Evolutionary conservation across 768 basidiomycete genomes (phyloP), one percentile per base, ranked within the genome.

Genomic region (Mycena vitilis): DNA sequence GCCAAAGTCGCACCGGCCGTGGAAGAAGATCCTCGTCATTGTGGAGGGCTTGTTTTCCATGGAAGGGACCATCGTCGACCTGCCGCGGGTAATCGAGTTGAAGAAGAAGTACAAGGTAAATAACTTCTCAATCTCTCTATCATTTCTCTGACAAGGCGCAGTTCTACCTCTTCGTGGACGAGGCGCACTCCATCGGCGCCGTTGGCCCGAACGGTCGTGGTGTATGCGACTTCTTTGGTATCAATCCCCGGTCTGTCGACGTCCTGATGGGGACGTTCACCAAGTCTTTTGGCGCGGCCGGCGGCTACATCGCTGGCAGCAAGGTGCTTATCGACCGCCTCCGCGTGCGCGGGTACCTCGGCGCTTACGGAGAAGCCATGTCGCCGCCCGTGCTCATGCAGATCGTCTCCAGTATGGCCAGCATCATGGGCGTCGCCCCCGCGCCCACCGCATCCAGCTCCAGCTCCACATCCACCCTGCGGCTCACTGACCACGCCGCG

Each of bases 201-300:
- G 84, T 99, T 36, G 98, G 98, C 38, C 95, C 96, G 7, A 88
- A 93, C 73, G 98, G 98, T 8, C 95, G 98, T 44, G 98, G 98
- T 65, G 93, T 99, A 11, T 89, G 91, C 59, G 96, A 99, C 77
- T 99, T 97, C 82, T 99, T 97, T 78, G 88, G 88, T 55, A 82
- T 99, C 65, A 82, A 92, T 71, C 95, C 98, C 13, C 84, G 86
- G 4, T 84, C 85, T 10, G 87, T 99, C 70, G 98, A 99, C 76
- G 86, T 99, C 69, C 88, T 98, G 69, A 99, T 99, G 98, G 98
- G 98, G 56, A 99, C 98, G 0, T 98, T 99, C 79, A 99, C 97
- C 30, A 95, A 95, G 78, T 95, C 94, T 0, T 96, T 96, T 74
- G 95, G 95, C 62, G 93, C 95, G 0, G 92, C 96, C 0, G 97